Evolutionary conservation across 169 alveolate genomes (phyloP).

Genomic region (Plasmodium vivax): DNA sequence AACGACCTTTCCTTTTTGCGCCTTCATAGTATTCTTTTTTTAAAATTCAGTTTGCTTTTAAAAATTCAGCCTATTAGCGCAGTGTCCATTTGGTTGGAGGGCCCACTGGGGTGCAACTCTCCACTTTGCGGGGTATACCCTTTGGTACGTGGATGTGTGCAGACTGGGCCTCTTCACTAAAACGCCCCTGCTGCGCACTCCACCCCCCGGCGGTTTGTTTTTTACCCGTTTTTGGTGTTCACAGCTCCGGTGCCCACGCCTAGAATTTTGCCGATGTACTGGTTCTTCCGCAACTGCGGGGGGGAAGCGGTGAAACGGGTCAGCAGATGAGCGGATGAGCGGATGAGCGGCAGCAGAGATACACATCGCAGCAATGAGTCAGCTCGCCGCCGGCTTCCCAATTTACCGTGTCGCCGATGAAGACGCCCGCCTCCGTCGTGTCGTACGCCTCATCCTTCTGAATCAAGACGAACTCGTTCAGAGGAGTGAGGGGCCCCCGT

Average conservation of each 20-base stretch:
- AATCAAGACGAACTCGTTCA: constrained; percentile 52
- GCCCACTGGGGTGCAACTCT: not conserved
- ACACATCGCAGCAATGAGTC: not conserved
- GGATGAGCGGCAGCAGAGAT: not conserved
- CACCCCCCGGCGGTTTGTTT: not conserved
- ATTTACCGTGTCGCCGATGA: constrained; percentile 68
- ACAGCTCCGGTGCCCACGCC: constrained; percentile 68
- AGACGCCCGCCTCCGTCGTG: constrained; percentile 72
- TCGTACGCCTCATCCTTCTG: constrained; percentile 62
- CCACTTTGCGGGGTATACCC: not conserved
- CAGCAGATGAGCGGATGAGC: not conserved
- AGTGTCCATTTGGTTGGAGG: not conserved
- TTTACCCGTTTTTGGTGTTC: constrained; percentile 71
- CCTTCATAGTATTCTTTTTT: constrained; percentile 53
- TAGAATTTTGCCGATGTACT: constrained; percentile 60
- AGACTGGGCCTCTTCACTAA: not conserved
- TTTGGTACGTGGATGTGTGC: not conserved
- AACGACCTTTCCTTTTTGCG: constrained; percentile 33
- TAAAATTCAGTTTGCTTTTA: constrained; percentile 57
- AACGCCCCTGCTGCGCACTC: not conserved
- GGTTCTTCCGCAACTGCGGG: constrained; percentile 36
- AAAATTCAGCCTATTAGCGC: constrained; percentile 74
- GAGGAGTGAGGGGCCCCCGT: constrained; percentile 67
- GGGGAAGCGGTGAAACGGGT: not conserved
- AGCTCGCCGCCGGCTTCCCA: not conserved